Percentiles rank a stretch among this genome's conserved stretches.
These are phyloP conservation scores for Syncephalastrum sp. DNA, from an alignment of 371 early-diverging fungal species.

Conservation along the genomic window DNA sequence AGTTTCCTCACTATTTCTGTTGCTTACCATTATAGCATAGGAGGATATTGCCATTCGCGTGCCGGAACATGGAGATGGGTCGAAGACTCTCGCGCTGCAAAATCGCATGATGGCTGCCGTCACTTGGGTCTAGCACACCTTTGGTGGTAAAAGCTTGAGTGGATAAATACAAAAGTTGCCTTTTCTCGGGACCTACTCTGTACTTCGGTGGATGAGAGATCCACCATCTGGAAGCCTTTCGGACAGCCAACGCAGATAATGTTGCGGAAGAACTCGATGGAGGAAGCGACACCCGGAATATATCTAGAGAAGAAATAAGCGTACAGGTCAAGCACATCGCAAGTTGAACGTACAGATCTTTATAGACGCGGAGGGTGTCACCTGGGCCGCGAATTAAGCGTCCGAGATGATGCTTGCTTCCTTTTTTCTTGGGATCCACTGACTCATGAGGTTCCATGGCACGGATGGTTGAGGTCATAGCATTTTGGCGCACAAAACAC, in stretches of 20 bases:
- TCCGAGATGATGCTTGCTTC: slow-evolving; percentile 36
- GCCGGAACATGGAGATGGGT: slow-evolving; percentile 86
- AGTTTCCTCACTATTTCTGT: background rate
- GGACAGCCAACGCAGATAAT: slow-evolving; percentile 91
- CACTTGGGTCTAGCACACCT: slow-evolving; percentile 51
- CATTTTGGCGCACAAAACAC: slow-evolving; percentile 69
- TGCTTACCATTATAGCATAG: slow-evolving; percentile 81
- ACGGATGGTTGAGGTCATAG: slow-evolving; percentile 73
- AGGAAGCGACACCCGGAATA: slow-evolving; percentile 84
- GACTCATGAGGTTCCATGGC: slow-evolving; percentile 72
- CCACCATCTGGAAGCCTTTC: slow-evolving; percentile 93
- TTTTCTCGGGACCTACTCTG: slow-evolving; percentile 32
- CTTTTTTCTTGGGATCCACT: slow-evolving; percentile 49
- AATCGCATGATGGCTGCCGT: slow-evolving; percentile 32
- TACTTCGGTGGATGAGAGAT: slow-evolving; percentile 76
- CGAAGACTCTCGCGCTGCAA: slow-evolving; percentile 36
- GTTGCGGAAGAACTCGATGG: slow-evolving; percentile 82
- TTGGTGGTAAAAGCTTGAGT: background rate
- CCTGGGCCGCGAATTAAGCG: slow-evolving; percentile 36
- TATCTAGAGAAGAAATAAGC: no score
- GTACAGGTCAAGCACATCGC: no score
- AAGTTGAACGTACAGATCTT: slow-evolving; percentile 74
- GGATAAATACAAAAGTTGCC: background rate
- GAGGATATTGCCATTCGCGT: slow-evolving; percentile 74
- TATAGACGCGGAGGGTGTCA: slow-evolving; percentile 54